Evolutionary conservation across 495 filamentous ascomycete genomes (phyloP), one percentile per base, ranked within the genome.

Genomic region (Neurospora sp.): DNA sequence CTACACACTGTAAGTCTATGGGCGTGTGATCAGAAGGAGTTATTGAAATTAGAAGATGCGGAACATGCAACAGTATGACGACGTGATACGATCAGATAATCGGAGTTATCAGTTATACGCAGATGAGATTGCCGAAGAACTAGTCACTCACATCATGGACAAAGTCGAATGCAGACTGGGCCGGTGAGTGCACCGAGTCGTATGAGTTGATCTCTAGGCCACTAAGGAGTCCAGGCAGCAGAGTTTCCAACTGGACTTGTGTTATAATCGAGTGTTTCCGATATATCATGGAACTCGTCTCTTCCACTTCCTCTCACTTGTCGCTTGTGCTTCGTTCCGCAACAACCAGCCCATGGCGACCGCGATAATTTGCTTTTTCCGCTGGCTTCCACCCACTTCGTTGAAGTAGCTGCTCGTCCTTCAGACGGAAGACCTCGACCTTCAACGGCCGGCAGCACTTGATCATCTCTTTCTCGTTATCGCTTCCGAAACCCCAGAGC

Each of bases 401-500:
- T 71, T 90, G 76, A 18, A 89, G 77, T 1, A 88, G 78, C 39
- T 78, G 78, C 14, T 77, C 73, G 73, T 91, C 87, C 27, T 80
- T 79, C 18, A 94, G 79, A 69, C 85, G 84, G 75, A 87, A 94
- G 3, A 94, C 87, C 71, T 92, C 88, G 12, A 94, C 89, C 16
- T 88, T 88, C 9, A 94, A 82, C 2, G 91, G 90, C n/a, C 91
- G 85, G 79, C 90, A 93, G 27, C 88, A 90, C 18, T 89, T 88
- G 31, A 89, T 84, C 92, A 94, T 94, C 39, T 85, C 85, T 74
- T 84, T 83, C 53, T 84, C 87, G 45, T 86, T 86, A 74, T 89
- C 88, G 73, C 86, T 88, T 37, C 89, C 90, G 86, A 92, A 94
- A 1, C 90, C 91, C 90, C 91, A 93, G 39, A 89, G 84, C 3